Evolutionary conservation across 1,139 yeast species (phyloP), one percentile per base, ranked within the genome.

Genomic region (Sugiyamaella grinbergsii): DNA sequence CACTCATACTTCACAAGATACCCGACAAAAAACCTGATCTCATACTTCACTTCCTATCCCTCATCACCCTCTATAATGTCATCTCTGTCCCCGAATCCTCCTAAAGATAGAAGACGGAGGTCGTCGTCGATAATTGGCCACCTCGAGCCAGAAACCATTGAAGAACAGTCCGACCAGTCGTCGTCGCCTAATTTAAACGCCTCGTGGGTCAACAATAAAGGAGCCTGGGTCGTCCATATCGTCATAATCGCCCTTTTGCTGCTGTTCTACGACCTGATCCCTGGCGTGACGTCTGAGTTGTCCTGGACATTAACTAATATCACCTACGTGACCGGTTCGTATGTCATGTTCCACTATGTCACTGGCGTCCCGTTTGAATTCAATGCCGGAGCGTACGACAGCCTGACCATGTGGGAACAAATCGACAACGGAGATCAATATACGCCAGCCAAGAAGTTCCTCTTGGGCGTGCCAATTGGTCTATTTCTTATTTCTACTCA

Each of bases 321-420:
- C 54, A 83, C 95, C 5, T 93, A 93, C 67, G 93, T 87, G 54
- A 80, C 87, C 58, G 98, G 98, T 2, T 85, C 95, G 2, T 91
- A 90, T 66, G 81, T 93, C 59, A 93, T 93, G 98, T 93, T 93
- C 69, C 98, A 93, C 69, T 86, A 88, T 67, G 89, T 93, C 47
- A 93, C 91, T 64, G 98, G 98, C 29, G 89, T 95, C 2, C 98
- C 98, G 1, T 93, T 93, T 68, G 98, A 93, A 61, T 90, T 91
- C 73, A 93, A 91, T 67, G 85, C 89, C 34, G 98, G 98, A 39
- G 98, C 98, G 0, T 93, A 86, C 69, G 98, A 93, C 68, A 85
- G 89, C 65, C 77, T 93, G 62, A 93, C 97, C 24, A 88, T 93
- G 97, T 93, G 98, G 98, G 98, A 93, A 70, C 98, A 93, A 71